Percentiles rank a stretch among this genome's conserved stretches.
These are phyloP conservation scores for Senna siamea DNA, from an alignment of 306 rosid genomes.

Conservation along the genomic window DNA sequence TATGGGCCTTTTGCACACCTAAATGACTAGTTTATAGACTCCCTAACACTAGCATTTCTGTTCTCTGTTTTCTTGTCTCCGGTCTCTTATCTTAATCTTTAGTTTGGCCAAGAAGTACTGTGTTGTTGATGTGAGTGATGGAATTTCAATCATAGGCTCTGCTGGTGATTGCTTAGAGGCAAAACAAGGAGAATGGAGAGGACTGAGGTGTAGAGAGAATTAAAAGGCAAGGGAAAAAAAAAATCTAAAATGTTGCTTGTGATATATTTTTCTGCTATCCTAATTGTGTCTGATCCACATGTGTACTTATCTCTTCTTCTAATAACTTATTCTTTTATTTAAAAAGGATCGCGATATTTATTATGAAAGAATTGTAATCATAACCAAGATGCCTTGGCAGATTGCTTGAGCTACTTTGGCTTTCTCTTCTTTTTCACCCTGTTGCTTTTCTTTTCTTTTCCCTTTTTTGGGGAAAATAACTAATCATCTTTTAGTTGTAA, in stretches of 20 bases:
- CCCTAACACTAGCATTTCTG: background rate
- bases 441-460: background rate
- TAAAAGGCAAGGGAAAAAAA: background rate
- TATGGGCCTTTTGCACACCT: slow-evolving; percentile 17
- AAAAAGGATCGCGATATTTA: background rate
- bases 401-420: background rate
- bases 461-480: background rate
- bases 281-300: background rate
- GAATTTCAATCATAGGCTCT: background rate
- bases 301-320: background rate
- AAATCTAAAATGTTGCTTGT: background rate
- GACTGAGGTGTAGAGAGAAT: background rate
- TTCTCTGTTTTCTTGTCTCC: background rate
- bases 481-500: background rate
- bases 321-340: background rate
- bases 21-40: background rate
- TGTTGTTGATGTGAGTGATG: background rate
- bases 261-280: background rate
- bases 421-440: background rate
- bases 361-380: background rate
- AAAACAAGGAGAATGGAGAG: background rate
- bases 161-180: background rate
- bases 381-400: background rate
- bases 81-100: background rate
- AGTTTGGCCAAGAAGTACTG: background rate